Conservation (phyloP, 441 rosid genomes). For the Erysimum pusillum region DNA sequence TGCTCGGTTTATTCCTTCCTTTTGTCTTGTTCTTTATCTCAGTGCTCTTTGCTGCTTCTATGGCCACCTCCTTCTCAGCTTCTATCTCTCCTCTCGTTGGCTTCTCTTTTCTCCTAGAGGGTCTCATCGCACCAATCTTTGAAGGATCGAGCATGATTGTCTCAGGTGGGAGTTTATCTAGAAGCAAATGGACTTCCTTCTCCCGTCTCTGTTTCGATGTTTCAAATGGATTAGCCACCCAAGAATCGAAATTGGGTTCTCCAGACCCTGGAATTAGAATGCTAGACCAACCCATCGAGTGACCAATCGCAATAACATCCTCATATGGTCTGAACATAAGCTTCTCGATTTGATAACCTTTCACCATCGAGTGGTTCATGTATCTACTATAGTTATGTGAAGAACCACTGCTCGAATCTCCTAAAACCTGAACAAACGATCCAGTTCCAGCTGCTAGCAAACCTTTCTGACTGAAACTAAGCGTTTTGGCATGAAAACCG, state of each 20-base stretch:
- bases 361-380: conserved; percentile 82
- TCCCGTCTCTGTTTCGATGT: conserved; percentile 88
- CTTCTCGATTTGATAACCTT: conserved; percentile 84
- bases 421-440: conserved; percentile 67
- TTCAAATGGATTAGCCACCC: conserved; percentile 95
- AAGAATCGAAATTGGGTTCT: conserved; percentile 92
- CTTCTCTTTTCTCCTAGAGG: conserved; percentile 66
- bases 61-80: conserved; percentile 73
- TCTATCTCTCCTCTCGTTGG: conserved; percentile 62
- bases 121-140: conserved; percentile 77
- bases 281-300: conserved; percentile 95
- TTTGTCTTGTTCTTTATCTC: conserved; percentile 77
- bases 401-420: conserved; percentile 55
- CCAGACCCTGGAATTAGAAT: conserved; percentile 92
- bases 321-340: conserved; percentile 86
- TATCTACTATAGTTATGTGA: conserved; percentile 72
- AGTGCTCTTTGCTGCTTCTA: conserved; percentile 62
- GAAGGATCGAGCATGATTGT: conserved; percentile 91
- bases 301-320: conserved; percentile 84
- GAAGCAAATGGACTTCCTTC: conserved; percentile 84
- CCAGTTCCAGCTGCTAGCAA: conserved; percentile 86
- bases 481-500: conserved; percentile 65
- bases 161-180: conserved; percentile 93
- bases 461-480: conserved; percentile 93
- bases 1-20: conserved; percentile 86